Evolutionary conservation across 1,284 basidiomycete genomes (phyloP).

Genomic region (Peniophora sp.): DNA sequence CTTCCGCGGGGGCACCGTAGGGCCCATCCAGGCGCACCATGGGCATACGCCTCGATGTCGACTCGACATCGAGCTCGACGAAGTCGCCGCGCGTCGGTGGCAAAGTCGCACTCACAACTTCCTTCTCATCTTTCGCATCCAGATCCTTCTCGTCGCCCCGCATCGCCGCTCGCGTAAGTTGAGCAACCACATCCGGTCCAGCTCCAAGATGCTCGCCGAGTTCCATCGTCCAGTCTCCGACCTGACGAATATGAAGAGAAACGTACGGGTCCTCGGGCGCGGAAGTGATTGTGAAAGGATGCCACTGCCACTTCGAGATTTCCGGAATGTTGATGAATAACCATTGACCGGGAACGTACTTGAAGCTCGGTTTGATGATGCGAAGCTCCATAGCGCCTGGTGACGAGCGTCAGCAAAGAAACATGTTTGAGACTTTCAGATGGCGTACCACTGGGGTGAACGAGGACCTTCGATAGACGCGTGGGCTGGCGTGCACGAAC

Average conservation of each 20-base stretch:
- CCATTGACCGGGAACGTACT: slow-evolving; percentile 88
- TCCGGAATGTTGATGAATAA: slow-evolving; percentile 83
- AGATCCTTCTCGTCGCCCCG: slow-evolving; percentile 61
- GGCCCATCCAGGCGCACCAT: slow-evolving; percentile 78
- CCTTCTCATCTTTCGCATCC: slow-evolving; percentile 11
- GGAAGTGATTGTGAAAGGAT: slow-evolving; percentile 91
- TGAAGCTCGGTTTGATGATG: slow-evolving; percentile 82
- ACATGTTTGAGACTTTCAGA: not conserved
- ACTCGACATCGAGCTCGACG: slow-evolving; percentile 66
- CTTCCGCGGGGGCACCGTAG: slow-evolving; percentile 84
- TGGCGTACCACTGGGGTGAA: slow-evolving; percentile 72
- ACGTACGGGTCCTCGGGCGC: slow-evolving; percentile 88
- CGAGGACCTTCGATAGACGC: slow-evolving; percentile 69
- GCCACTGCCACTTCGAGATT: slow-evolving; percentile 78
- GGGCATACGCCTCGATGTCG: slow-evolving; percentile 45
- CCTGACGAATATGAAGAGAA: slow-evolving; percentile 85
- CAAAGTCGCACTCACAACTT: slow-evolving; percentile 6
- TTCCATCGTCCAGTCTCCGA: slow-evolving; percentile 78
- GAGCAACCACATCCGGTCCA: slow-evolving; percentile 63
- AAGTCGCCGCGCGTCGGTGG: slow-evolving; percentile 60
- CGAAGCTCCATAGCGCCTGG: slow-evolving; percentile 82
- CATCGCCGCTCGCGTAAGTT: slow-evolving; percentile 69
- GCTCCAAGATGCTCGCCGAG: slow-evolving; percentile 81
- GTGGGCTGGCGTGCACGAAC: slow-evolving; percentile 71
- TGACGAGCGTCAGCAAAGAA: slow-evolving; percentile 12